Evolutionary conservation across 23 red algal species (phyloP).

Genomic region (Chondrus crispus): DNA sequence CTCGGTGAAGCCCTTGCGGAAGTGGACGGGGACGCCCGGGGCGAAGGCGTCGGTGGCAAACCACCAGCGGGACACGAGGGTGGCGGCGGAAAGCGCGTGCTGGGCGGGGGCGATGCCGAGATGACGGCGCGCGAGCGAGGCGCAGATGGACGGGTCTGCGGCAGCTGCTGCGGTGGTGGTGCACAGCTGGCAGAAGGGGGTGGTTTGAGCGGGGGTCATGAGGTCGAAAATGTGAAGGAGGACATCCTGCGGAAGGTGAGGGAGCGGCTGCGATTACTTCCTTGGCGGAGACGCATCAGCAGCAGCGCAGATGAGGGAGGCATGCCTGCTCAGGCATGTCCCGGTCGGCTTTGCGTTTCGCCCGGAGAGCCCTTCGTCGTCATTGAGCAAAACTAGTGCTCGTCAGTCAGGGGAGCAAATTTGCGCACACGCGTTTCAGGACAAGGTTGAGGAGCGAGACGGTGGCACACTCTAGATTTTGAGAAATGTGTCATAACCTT

Average conservation of each 20-base stretch:
- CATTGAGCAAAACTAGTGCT: no score
- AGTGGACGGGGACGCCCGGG: slow-evolving; percentile 50
- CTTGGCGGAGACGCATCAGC: no score
- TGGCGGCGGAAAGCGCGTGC: background rate
- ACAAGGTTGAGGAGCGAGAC: no score
- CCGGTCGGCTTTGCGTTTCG: no score
- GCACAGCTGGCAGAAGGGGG: slow-evolving; percentile 1
- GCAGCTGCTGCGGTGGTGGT: background rate
- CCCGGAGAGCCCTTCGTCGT: no score
- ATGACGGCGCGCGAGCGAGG: slow-evolving; percentile 12
- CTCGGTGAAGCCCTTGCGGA: slow-evolving; percentile 39
- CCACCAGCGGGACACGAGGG: slow-evolving; percentile 48
- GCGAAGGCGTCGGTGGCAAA: slow-evolving; percentile 41
- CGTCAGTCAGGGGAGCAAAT: no score
- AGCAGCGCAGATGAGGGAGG: no score
- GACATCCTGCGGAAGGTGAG: slow-evolving; percentile 16
- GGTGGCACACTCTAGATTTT: no score
- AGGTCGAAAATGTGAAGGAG: background rate
- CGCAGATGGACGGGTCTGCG: background rate
- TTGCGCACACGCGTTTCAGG: no score
- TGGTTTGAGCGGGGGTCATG: slow-evolving; percentile 1
- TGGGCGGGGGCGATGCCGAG: slow-evolving; percentile 2
- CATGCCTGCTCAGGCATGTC: no score
- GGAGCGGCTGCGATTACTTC: no score
- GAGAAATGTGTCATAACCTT: no score